Conservation (phyloP, 306 rosid genomes). For the Hippophae rhamnoides region DNA sequence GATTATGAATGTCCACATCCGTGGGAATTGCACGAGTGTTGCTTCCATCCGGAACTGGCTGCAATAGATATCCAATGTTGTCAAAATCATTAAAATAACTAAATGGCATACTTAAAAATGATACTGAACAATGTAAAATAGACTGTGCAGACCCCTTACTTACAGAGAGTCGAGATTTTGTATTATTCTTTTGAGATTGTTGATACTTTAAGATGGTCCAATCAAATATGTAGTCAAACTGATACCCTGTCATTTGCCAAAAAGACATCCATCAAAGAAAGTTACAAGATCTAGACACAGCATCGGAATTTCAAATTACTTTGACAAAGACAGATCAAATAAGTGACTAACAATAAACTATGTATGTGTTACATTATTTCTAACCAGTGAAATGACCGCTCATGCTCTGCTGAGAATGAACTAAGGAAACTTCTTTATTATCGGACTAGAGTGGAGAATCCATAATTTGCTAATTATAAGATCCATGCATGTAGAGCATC, state of each 20-base stretch:
- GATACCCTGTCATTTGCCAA: slow-evolving; percentile 52
- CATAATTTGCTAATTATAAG: too few relatives aligned
- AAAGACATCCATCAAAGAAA: slow-evolving; percentile 3
- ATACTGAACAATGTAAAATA: background rate
- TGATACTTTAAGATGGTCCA: slow-evolving; percentile 86
- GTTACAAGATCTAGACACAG: background rate
- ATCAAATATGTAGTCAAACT: slow-evolving; percentile 76
- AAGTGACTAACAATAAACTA: background rate
- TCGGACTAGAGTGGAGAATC: too few relatives aligned
- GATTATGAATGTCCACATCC: slow-evolving; percentile 42
- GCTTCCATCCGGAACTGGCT: slow-evolving; percentile 57
- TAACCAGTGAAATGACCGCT: too few relatives aligned
- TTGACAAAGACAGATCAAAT: background rate
- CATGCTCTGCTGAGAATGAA: too few relatives aligned
- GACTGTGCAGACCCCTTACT: slow-evolving; percentile 25
- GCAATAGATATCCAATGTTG: slow-evolving; percentile 24
- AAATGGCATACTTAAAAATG: slow-evolving; percentile 1
- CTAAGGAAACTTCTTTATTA: too few relatives aligned
- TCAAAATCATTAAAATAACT: slow-evolving; percentile 18
- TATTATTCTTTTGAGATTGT: slow-evolving; percentile 68
- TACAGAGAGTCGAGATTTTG: slow-evolving; percentile 48
- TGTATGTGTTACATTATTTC: too few relatives aligned
- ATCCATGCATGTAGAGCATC: too few relatives aligned
- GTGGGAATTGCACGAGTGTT: slow-evolving; percentile 41
- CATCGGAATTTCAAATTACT: background rate